Base-by-base conservation (phyloP, 1,284 basidiomycete genomes). In the Trichosporon coremiiforme region DNA sequence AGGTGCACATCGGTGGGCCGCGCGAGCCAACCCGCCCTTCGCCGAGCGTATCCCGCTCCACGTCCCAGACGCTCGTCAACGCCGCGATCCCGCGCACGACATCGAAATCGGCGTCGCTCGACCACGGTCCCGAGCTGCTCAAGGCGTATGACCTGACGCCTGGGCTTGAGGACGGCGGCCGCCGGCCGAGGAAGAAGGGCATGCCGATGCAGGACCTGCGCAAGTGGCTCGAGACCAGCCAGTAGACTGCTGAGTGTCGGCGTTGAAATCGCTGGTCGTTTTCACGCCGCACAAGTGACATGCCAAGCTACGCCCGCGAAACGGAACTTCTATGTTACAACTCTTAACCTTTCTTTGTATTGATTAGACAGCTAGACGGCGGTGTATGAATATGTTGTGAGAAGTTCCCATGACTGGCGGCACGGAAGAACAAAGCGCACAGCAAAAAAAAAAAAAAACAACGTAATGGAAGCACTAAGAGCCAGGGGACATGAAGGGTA, bases 181-280 rank as follows among this genome's bases (percentile, higher is more conserved):
- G 65, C 9, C 67, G 71, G 15, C 71, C 71, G 15, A 67, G 71
- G 53, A 73, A 73, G 69, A 68, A 66, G 12, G 71, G 71, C 22
- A 64, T 73, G 29, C 71, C 71, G 12, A 53, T 35, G 36, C 66
- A 73, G 65, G 71, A 73, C 38, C 68, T 73, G 67, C 71, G 68
- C 67, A 67, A 67, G 62, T 73, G 71, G 71, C 67, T 73, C 47
- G 68, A 65, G 36, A 33, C 57, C 15, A 60, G 57, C 17, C 31
- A 25, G 3, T 60, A 45, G 13, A 10, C 41, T n/a, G 5, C 17
- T 17, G 38, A 41, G 38, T 1, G 41, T 45, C 15, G 41, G 41
- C 13, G 15, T n/a, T n/a, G 41, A 45, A 41, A 41, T 8, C 13
- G 38, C 38, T 41, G 38, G 38, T 2, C 38, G 38, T 41, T 41